Evolutionary conservation across 2,329 filamentous ascomycete species (phyloP), one percentile per base, ranked within the genome.

Genomic region (Sclerotiophoma versabilis): DNA sequence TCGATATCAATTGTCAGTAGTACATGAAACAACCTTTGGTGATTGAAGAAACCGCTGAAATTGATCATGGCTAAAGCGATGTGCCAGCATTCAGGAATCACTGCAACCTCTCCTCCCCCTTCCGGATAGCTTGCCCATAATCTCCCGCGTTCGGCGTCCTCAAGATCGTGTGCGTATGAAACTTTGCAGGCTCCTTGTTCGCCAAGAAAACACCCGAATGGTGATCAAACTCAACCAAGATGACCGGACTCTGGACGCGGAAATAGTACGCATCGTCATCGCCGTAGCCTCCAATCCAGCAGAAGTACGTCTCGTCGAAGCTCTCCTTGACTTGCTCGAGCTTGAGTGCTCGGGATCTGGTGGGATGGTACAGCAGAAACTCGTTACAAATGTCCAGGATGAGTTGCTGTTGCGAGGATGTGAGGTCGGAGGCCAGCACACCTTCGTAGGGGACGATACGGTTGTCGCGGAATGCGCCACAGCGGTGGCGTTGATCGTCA

Each of bases 401-500:
- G 5, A 86, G 72, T 0, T 74, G 68, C 58, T 84, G 81, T 64
- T 90, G 84, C 1, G 71, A 69, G 0, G 69, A 1, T 0, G 71
- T 70, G 46, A 91, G 75, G 0, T 78, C 71, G 0, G 79, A 77
- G 0, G 87, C 85, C 0, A 79, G 66, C 5, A 90, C 73, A 0
- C 90, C 90, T 73, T 93, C 71, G 68, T 87, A 90, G 0, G 90
- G 90, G 0, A 93, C 87, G 10, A 90, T 75, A 10, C 90, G 83
- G 71, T 93, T 95, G 65, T 93, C 90, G 11, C 89, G 83, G 70
- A 89, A 91, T 0, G 90, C 90, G 29, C 91, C 90, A 69, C 89
- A 91, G 4, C 92, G 71, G 65, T 93, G 90, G 5, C 90, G 82
- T 76, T 93, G 89, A 70, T 93, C 90, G 65, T 92, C 89, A 60